phyloP scores from a whole-genome alignment of 495 filamentous ascomycete species.

The Trichoderma orchidacearum region DNA sequence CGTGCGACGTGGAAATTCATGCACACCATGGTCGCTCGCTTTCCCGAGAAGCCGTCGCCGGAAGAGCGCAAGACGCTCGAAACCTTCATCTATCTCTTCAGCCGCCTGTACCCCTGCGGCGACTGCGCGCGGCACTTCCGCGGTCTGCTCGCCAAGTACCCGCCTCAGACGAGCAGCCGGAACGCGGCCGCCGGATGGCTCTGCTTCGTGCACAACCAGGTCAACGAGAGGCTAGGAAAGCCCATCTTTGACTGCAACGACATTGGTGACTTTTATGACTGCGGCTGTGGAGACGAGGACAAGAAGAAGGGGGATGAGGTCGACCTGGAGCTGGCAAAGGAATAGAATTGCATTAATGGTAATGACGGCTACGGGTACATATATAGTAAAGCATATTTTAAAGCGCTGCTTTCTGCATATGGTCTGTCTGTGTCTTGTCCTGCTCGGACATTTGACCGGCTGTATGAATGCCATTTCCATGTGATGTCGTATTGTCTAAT shows the following conservation, averaged over 20 bases:
- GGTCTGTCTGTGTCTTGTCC: no score
- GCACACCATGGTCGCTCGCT: conserved; percentile 90
- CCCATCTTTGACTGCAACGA: conserved; percentile 74
- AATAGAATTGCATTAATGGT: not conserved
- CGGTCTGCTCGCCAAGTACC: conserved; percentile 63
- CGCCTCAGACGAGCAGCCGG: conserved; percentile 80
- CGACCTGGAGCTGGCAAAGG: conserved; percentile 1
- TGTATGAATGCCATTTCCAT: no score
- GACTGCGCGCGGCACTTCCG: conserved; percentile 92
- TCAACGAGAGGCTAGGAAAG: conserved; percentile 80
- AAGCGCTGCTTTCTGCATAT: no score
- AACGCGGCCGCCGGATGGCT: conserved; percentile 82
- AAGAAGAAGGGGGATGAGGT: conserved; percentile 16
- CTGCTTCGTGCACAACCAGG: conserved; percentile 88
- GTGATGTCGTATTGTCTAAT: no score
- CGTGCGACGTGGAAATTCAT: conserved; percentile 84
- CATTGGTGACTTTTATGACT: conserved; percentile 89
- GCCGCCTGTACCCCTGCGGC: conserved; percentile 86
- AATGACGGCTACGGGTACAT: not conserved
- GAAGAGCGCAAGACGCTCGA: conserved; percentile 76
- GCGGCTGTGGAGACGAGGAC: conserved; percentile 77
- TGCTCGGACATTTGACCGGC: no score
- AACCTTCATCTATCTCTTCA: conserved; percentile 80
- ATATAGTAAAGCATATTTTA: no score
- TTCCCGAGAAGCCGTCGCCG: conserved; percentile 68